Percentiles rank a stretch among this genome's conserved stretches.
Evolutionary conservation across 2,329 filamentous ascomycete genomes (phyloP).

Genomic region (Aspergillus sergii): DNA sequence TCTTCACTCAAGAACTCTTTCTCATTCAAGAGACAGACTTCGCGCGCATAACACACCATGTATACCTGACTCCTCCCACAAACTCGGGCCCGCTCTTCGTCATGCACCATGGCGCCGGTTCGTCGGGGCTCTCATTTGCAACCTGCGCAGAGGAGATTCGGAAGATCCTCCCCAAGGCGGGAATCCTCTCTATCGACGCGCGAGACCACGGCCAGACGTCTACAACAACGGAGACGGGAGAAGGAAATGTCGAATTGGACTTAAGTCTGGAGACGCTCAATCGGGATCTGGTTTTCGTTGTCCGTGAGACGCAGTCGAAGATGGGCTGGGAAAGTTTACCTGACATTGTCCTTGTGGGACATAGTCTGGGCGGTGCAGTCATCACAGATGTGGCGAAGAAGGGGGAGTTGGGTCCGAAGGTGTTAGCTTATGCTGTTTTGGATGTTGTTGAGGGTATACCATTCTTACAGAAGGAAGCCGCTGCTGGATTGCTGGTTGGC

Average conservation of each 20-base stretch:
- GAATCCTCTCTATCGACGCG: slow-evolving; percentile 82
- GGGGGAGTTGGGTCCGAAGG: slow-evolving; percentile 63
- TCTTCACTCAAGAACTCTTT: slow-evolving; percentile 85
- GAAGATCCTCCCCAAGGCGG: slow-evolving; percentile 75
- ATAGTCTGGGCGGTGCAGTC: slow-evolving; percentile 90
- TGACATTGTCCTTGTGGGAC: slow-evolving; percentile 79
- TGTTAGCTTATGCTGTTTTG: slow-evolving; percentile 85
- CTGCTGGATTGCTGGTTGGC: background rate
- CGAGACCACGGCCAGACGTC: slow-evolving; percentile 78
- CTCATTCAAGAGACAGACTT: slow-evolving; percentile 50
- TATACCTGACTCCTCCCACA: slow-evolving; percentile 79
- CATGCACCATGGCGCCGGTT: slow-evolving; percentile 92
- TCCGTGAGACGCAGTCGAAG: slow-evolving; percentile 65
- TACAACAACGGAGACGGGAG: slow-evolving; percentile 7
- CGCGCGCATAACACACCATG: slow-evolving; percentile 69
- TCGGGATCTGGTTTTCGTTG: slow-evolving; percentile 69
- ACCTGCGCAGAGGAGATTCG: slow-evolving; percentile 76
- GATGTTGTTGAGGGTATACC: slow-evolving; percentile 80
- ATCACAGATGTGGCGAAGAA: slow-evolving; percentile 78
- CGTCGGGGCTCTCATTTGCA: slow-evolving; percentile 90
- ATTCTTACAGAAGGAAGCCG: background rate
- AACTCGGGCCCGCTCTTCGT: slow-evolving; percentile 81
- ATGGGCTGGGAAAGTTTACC: slow-evolving; percentile 77
- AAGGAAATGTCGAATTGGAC: slow-evolving; percentile 55
- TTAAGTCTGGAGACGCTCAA: slow-evolving; percentile 73